Evolutionary conservation across 2,329 filamentous ascomycete genomes (phyloP), one percentile per base, ranked within the genome.

Genomic region (Fusarium metavorans): DNA sequence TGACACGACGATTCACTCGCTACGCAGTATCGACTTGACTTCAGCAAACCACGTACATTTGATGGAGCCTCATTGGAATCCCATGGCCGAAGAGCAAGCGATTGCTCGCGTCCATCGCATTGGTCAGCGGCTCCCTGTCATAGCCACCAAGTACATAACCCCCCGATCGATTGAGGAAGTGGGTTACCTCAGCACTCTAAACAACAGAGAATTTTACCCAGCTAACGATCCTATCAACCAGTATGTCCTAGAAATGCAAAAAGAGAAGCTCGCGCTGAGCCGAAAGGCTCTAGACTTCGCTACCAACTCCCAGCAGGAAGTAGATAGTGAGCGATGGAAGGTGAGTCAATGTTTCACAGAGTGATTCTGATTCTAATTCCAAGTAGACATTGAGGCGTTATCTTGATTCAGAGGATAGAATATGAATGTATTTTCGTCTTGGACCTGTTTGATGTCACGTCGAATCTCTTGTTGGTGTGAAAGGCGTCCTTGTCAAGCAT

Each of bases 21-120:
- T 8, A 16, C 0, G 2, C 6, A 67, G 65, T 3, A 67, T 67
- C 2, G 34, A 58, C 23, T 41, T 67, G 0, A 67, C 34, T 0
- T 20, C 39, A 0, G 65, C 65, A 10, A 65, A 48, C 1, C 0
- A 58, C 5, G 50, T 65, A 1, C 65, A 67, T 27, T 34, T 67
- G 6, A 11, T 67, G 0, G 65, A 58, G 3, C 65, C 65, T 41
- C 48, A 58, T 35, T 65, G 65, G 65, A 67, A 58, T 1, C 50
- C 65, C 0, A 67, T 65, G 50, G 32, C 23, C 0, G 65, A 67
- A 27, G 60, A 67, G 6, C 65, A 67, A 13, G 65, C 50, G 1
- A 23, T 67, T 2, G 65, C 48, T 18, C 65, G 65, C 7, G 60
- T 67, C 4, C 30, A 67, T 20, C 18, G 65, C 4, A 57, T 58